phyloP scores from a whole-genome alignment of 768 basidiomycete genomes.

The Boletus vinaceobasis region DNA sequence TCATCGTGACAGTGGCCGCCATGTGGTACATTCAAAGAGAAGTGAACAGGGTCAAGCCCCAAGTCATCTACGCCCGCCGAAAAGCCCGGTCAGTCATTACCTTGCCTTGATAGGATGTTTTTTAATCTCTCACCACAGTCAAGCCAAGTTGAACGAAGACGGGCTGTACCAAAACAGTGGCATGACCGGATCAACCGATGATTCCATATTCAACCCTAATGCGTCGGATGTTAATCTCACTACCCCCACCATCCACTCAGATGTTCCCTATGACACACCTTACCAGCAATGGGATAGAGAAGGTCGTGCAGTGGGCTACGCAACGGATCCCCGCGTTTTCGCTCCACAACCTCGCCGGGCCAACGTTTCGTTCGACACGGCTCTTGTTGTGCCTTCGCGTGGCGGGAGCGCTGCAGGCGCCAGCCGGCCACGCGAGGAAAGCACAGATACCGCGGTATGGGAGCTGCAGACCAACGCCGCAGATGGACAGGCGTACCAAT shows the following conservation, averaged over 20 bases:
- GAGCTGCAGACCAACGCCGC: constrained; percentile 27
- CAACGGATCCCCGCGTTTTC: constrained; percentile 42
- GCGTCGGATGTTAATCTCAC: constrained; percentile 43
- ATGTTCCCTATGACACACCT: constrained; percentile 29
- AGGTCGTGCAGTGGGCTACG: constrained; percentile 49
- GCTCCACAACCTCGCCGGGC: constrained; percentile 48
- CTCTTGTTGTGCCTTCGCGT: constrained; percentile 9
- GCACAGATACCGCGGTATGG: constrained; percentile 30
- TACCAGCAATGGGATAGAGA: constrained; percentile 52
- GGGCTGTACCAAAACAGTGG: constrained; percentile 29
- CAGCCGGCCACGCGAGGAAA: constrained; percentile 23
- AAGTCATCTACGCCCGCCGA: constrained; percentile 64
- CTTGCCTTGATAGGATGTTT: background rate
- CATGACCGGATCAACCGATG: constrained; percentile 29
- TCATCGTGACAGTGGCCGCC: constrained; percentile 68
- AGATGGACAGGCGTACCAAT: constrained; percentile 23
- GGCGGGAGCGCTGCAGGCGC: constrained; percentile 11
- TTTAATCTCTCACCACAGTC: constrained; percentile 35
- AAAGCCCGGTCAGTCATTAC: constrained; percentile 56
- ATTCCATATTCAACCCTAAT: constrained; percentile 35
- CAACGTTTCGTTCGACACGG: constrained; percentile 13
- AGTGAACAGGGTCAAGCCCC: constrained; percentile 67
- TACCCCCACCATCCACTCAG: constrained; percentile 22
- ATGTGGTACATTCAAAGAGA: constrained; percentile 80
- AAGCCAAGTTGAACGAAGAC: constrained; percentile 46